Percentiles rank a stretch among this genome's conserved stretches.
These are phyloP conservation scores for Thelonectria discophora DNA, from an alignment of 2,329 filamentous ascomycete genomes.

Conservation along the genomic window DNA sequence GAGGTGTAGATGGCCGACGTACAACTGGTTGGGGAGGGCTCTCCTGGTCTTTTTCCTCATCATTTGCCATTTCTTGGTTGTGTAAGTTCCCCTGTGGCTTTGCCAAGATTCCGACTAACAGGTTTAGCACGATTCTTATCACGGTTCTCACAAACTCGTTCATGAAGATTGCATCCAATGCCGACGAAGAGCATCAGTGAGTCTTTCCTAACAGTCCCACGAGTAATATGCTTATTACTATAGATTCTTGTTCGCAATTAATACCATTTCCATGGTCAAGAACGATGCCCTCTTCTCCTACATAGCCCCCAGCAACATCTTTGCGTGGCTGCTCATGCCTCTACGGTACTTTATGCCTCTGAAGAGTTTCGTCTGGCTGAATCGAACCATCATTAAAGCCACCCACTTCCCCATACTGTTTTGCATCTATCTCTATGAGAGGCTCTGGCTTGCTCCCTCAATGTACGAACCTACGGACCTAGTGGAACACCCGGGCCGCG, in stretches of 20 bases:
- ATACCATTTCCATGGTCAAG: constrained; percentile 97
- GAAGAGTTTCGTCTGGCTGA: constrained; percentile 82
- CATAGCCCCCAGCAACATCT: constrained; percentile 87
- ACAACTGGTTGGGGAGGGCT: constrained; percentile 79
- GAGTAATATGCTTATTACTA: constrained; percentile 18
- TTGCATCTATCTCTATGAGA: constrained; percentile 87
- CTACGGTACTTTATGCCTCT: constrained; percentile 83
- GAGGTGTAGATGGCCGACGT: constrained; percentile 67
- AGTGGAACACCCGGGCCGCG: constrained; percentile 73
- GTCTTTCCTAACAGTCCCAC: constrained; percentile 32
- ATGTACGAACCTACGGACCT: constrained; percentile 87
- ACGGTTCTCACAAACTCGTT: constrained; percentile 97
- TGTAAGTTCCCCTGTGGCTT: constrained; percentile 58
- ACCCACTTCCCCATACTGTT: constrained; percentile 91
- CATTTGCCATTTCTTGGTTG: constrained; percentile 93
- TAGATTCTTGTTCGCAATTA: constrained; percentile 90
- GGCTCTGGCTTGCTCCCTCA: constrained; percentile 75
- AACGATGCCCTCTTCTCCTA: constrained; percentile 97
- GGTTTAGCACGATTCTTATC: constrained; percentile 79
- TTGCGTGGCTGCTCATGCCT: constrained; percentile 89
- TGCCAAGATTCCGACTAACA: constrained; percentile 10
- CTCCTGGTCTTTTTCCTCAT: constrained; percentile 86
- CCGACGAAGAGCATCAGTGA: constrained; percentile 85
- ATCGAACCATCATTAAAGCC: constrained; percentile 89
- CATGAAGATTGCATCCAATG: constrained; percentile 93